Conservation (phyloP, 495 filamentous ascomycete genomes). For the Cercophora newfieldiana region DNA sequence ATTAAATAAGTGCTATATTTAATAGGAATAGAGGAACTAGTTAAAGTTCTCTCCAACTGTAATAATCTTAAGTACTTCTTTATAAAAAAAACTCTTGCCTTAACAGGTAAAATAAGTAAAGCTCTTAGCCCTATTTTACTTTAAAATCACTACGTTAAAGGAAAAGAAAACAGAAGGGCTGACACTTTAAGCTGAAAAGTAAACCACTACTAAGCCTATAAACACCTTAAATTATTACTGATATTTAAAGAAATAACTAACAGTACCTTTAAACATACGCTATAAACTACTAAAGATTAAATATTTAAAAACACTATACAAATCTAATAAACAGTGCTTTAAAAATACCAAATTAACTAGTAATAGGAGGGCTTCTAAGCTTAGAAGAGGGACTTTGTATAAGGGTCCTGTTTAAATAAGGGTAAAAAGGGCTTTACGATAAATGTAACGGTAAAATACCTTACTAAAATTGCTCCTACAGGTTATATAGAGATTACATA, state of each 20-base stretch:
- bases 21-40: not conserved
- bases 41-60: not conserved
- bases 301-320: not conserved
- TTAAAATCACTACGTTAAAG: slow-evolving; percentile 1
- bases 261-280: not conserved
- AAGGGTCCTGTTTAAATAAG: too few relatives aligned
- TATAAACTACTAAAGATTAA: not conserved
- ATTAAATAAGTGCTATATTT: not conserved
- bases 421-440: not conserved
- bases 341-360: not conserved
- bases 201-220: not conserved
- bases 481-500: not conserved
- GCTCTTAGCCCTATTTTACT: too few relatives aligned
- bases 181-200: not conserved
- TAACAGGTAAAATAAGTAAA: not conserved
- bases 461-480: not conserved
- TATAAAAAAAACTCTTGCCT: not conserved
- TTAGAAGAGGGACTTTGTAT: not conserved
- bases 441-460: not conserved
- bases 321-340: not conserved
- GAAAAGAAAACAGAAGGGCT: not conserved
- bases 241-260: not conserved
- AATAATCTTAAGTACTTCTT: not conserved
- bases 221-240: not conserved
- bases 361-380: not conserved